A percentile compares a stretch with the other conserved stretches of the same genome.
phyloP scores from a whole-genome alignment of 352 stramenopile species.

The Phytophthora podocarpi region DNA sequence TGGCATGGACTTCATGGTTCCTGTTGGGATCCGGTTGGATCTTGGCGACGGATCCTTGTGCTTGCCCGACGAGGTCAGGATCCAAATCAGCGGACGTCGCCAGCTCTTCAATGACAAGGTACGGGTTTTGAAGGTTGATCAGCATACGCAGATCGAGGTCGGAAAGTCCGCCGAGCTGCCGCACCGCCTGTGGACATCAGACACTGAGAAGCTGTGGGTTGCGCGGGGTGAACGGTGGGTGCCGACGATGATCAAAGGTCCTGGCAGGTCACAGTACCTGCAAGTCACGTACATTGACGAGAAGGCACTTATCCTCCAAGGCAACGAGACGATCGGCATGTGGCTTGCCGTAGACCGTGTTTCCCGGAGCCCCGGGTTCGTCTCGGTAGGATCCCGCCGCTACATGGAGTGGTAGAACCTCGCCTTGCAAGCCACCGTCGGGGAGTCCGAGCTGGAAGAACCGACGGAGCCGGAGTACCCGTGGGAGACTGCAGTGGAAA shows the following conservation, averaged over 20 bases:
- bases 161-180: too few species aligned
- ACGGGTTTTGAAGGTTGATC: too few species aligned
- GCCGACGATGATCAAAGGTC: background rate
- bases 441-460: too few species aligned
- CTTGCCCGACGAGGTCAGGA: constrained; percentile 16
- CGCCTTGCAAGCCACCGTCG: too few species aligned
- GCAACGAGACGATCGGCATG: background rate
- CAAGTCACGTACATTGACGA: constrained; percentile 3
- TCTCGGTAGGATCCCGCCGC: constrained; percentile 7
- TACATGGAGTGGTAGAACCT: too few species aligned
- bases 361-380: constrained; percentile 1
- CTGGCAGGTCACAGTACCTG: too few species aligned
- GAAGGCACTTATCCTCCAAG: background rate
- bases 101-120: too few species aligned
- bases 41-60: constrained; percentile 1
- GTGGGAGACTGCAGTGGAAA: too few species aligned
- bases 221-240: background rate
- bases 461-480: too few species aligned
- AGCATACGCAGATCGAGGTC: too few species aligned
- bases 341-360: constrained; percentile 9
- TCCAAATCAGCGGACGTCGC: background rate
- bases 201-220: constrained; percentile 8
- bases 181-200: too few species aligned
- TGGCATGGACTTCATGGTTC: constrained; percentile 26
- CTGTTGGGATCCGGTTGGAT: constrained; percentile 7